These are phyloP conservation scores for Hygrocybe punicea DNA, from an alignment of 768 basidiomycete species.

Conservation along the genomic window DNA sequence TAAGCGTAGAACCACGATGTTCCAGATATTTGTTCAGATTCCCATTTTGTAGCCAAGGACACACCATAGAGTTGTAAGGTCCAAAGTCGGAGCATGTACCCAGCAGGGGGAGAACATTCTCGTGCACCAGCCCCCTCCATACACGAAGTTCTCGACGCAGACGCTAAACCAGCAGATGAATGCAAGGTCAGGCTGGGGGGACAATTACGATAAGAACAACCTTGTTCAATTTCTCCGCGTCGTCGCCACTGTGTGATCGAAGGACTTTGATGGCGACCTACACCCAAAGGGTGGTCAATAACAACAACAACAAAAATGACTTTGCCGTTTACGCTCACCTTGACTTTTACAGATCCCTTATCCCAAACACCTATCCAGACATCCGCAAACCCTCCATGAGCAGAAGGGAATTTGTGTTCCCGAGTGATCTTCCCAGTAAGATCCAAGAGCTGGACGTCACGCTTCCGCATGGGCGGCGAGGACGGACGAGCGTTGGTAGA, in stretches of 20 bases:
- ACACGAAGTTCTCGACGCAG: conserved; percentile 25
- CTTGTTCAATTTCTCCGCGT: conserved; percentile 5
- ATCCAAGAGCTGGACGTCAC: not conserved
- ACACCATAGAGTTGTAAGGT: conserved; percentile 31
- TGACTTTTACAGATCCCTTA: not conserved
- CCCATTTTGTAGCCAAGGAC: conserved; percentile 18
- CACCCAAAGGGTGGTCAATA: not conserved
- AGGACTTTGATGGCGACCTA: conserved; percentile 13
- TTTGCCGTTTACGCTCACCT: not conserved
- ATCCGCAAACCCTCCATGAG: conserved; percentile 9
- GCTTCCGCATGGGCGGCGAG: not conserved
- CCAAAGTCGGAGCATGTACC: conserved; percentile 29
- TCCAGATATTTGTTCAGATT: conserved; percentile 14
- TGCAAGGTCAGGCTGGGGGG: not conserved
- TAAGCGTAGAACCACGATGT: not conserved
- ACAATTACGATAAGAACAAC: not conserved
- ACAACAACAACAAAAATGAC: not conserved
- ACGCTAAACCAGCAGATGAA: conserved; percentile 1
- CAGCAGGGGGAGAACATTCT: conserved; percentile 29
- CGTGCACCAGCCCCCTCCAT: conserved; percentile 29
- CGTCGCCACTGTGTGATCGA: conserved; percentile 2
- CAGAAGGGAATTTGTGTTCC: not conserved
- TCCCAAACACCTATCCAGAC: conserved; percentile 7
- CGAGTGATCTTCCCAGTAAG: conserved; percentile 7
- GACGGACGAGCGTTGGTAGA: not conserved